Percentiles rank a stretch among this genome's conserved stretches.
These are phyloP conservation scores for Pseudonitzschia delicatissima DNA, from an alignment of 108 stramenopile genomes.

Conservation along the genomic window DNA sequence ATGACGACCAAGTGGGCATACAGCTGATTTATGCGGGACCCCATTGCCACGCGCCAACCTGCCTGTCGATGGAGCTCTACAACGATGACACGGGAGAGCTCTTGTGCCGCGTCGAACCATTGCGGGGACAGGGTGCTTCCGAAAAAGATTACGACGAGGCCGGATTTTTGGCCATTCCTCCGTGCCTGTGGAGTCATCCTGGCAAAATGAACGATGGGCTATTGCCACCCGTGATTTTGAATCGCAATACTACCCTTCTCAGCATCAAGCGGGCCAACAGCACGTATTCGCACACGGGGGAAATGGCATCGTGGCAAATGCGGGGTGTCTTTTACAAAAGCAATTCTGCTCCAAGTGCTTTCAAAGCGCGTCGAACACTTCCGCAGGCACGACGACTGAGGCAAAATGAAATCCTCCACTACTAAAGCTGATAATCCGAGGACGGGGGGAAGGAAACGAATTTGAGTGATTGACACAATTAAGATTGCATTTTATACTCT, in stretches of 20 bases:
- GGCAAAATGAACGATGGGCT: not conserved
- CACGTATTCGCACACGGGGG: constrained; percentile 37
- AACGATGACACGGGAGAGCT: constrained; percentile 44
- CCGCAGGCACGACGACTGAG: too few relatives aligned
- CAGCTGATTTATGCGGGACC: constrained; percentile 40
- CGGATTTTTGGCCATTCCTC: constrained; percentile 30
- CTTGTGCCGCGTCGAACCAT: constrained; percentile 33
- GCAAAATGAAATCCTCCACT: too few relatives aligned
- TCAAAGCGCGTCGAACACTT: too few relatives aligned
- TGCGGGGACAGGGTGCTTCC: not conserved
- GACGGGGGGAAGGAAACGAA: too few relatives aligned
- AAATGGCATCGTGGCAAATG: constrained; percentile 52
- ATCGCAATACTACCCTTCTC: constrained; percentile 31
- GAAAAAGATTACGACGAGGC: constrained; percentile 17
- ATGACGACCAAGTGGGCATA: constrained; percentile 8
- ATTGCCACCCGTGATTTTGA: constrained; percentile 17
- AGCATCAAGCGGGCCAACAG: constrained; percentile 42
- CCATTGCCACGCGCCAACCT: constrained; percentile 42
- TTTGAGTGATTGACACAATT: too few relatives aligned
- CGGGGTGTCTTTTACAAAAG: constrained; percentile 29
- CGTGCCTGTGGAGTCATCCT: constrained; percentile 22
- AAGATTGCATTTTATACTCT: too few relatives aligned
- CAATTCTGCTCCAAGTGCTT: too few relatives aligned
- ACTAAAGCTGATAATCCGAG: too few relatives aligned
- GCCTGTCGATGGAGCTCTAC: constrained; percentile 45